Percentiles rank a stretch among this genome's conserved stretches.
Conservation (phyloP, 108 stramenopile species). For the Nitzschia inconspicua region DNA sequence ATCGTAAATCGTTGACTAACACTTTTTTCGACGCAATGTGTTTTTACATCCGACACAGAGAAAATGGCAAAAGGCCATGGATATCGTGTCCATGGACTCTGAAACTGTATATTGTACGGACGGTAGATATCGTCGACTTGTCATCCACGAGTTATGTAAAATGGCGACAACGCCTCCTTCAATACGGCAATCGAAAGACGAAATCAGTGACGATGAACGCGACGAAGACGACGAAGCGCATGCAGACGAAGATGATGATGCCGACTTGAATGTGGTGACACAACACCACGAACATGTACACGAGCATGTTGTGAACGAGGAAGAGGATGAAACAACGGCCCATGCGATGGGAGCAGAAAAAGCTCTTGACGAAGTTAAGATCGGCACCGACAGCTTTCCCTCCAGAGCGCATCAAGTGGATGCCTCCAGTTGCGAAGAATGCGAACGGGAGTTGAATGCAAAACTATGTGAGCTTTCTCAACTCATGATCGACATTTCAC, state of each 20-base stretch:
- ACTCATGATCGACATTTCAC: conserved; percentile 24
- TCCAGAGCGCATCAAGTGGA: no score
- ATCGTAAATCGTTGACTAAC: no score
- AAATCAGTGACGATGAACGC: conserved; percentile 28
- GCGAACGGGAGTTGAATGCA: background rate
- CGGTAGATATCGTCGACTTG: conserved; percentile 9
- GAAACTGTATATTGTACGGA: conserved; percentile 11
- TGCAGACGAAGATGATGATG: background rate
- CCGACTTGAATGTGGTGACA: no score
- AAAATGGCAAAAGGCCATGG: conserved; percentile 12
- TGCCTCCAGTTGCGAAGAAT: background rate
- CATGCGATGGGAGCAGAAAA: no score
- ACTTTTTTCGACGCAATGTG: no score
- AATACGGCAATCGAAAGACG: conserved; percentile 4
- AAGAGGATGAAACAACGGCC: background rate
- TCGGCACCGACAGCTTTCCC: no score
- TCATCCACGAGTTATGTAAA: conserved; percentile 29
- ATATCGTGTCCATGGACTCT: background rate
- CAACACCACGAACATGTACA: no score
- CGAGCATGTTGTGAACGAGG: no score
- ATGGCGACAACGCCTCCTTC: background rate
- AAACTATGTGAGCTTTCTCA: conserved; percentile 2
- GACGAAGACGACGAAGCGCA: conserved; percentile 8
- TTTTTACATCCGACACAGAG: no score
- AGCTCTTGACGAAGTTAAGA: conserved; percentile 1